These are phyloP conservation scores for Xylaria grammica DNA, from an alignment of 495 filamentous ascomycete genomes.

Conservation along the genomic window DNA sequence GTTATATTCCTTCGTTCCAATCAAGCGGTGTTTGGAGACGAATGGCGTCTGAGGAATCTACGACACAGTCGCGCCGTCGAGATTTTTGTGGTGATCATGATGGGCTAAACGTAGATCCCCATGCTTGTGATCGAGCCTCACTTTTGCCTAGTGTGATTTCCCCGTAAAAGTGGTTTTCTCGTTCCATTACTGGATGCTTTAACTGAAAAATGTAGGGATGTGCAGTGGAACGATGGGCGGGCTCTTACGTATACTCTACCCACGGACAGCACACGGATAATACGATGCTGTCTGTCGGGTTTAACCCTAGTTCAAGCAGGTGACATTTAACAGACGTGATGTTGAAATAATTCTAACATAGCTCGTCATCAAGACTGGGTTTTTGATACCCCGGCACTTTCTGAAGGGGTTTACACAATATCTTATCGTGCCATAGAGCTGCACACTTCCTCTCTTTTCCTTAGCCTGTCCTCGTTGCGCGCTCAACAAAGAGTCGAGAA, in stretches of 20 bases:
- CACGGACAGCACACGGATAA: constrained; percentile 4
- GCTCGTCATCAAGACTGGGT: constrained; percentile 6
- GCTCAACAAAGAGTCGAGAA: neutral
- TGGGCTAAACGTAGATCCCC: neutral
- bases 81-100: neutral
- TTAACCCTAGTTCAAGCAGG: constrained; percentile 16
- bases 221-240: constrained; percentile 8
- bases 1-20: neutral
- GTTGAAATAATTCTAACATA: neutral
- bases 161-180: neutral
- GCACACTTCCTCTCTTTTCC: neutral
- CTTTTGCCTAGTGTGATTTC: neutral
- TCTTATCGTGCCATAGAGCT: neutral
- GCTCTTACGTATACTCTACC: neutral
- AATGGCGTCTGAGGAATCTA: neutral
- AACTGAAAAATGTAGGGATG: neutral
- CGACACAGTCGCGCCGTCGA: neutral
- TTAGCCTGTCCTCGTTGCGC: neutral
- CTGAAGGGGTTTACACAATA: neutral
- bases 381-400: neutral
- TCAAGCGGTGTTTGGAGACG: neutral
- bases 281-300: constrained; percentile 5
- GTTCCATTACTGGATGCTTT: neutral
- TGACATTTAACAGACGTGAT: constrained; percentile 4
- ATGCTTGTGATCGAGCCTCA: constrained; percentile 10